Evolutionary conservation across 73 alveolate genomes (phyloP).

Genomic region (Stentor roeselii): DNA sequence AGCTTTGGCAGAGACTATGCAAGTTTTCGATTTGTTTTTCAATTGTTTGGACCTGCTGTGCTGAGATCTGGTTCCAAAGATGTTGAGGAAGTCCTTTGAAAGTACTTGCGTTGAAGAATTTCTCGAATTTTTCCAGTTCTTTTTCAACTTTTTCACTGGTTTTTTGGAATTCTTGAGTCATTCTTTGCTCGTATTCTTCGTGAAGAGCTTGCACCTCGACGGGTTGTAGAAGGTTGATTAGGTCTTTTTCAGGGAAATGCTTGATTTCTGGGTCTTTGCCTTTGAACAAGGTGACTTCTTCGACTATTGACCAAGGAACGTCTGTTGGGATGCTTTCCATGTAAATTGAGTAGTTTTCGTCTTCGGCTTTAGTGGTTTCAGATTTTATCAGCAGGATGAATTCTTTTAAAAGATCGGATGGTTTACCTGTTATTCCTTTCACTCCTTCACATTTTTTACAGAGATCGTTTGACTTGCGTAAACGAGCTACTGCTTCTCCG

Average conservation of each 20-base stretch:
- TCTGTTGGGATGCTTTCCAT: slow-evolving; percentile 8
- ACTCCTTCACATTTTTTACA: neutral
- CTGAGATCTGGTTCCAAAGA: neutral
- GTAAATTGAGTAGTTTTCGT: neutral
- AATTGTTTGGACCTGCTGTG: neutral
- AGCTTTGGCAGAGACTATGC: neutral
- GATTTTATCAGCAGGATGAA: neutral
- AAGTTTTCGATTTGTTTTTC: neutral
- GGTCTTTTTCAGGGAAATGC: neutral
- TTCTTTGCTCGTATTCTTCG: neutral
- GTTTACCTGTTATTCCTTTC: neutral
- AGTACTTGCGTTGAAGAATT: neutral
- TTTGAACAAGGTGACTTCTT: neutral
- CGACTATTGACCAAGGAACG: neutral
- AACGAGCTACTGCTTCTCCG: slow-evolving; percentile 17
- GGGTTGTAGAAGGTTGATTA: neutral
- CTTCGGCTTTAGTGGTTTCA: neutral
- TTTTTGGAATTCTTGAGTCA: neutral
- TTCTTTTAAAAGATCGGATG: neutral
- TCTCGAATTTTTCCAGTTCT: neutral
- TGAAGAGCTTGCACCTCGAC: neutral
- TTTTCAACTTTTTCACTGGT: neutral
- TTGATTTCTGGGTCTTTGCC: neutral
- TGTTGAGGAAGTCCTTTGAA: neutral
- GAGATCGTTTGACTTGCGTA: neutral